Percentiles rank a stretch among this genome's conserved stretches.
phyloP scores from a whole-genome alignment of 2,329 filamentous ascomycete genomes.

The Fusarium ambrosium region DNA sequence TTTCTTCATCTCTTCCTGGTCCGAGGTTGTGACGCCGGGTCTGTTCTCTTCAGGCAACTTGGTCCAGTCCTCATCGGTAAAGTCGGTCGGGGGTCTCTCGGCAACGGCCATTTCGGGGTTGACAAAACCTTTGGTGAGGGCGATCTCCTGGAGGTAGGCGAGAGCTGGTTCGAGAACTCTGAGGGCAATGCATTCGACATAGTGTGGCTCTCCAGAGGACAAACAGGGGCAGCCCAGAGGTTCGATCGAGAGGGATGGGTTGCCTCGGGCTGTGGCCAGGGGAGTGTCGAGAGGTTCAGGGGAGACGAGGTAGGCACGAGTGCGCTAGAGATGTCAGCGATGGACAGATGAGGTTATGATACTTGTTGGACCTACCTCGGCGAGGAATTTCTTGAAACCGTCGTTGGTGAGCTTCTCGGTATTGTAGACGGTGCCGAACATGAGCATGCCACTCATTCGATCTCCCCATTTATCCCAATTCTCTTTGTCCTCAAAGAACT shows the following conservation, averaged over 20 bases:
- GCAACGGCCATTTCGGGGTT: conserved; percentile 57
- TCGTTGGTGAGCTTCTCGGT: conserved; percentile 56
- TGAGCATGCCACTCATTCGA: conserved; percentile 62
- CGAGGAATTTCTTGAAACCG: conserved; percentile 64
- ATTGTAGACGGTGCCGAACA: conserved; percentile 63
- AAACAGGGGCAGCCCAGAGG: conserved; percentile 75
- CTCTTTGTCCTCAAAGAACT: conserved; percentile 69
- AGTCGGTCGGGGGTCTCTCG: conserved; percentile 35
- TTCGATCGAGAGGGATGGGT: conserved; percentile 57
- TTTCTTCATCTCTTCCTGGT: conserved; percentile 40
- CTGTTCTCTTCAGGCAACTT: conserved; percentile 48
- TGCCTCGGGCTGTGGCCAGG: conserved; percentile 66
- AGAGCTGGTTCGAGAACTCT: conserved; percentile 67
- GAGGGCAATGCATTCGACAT: conserved; percentile 74
- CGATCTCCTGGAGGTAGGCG: conserved; percentile 72
- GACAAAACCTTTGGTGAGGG: conserved; percentile 53
- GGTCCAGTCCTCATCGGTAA: conserved; percentile 50
- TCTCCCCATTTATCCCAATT: conserved; percentile 62
- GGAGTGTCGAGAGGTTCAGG: conserved; percentile 64
- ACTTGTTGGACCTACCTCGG: conserved; percentile 57
- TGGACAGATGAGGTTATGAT: neutral
- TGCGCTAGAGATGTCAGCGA: conserved; percentile 58
- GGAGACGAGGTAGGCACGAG: conserved; percentile 72
- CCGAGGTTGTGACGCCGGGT: conserved; percentile 42
- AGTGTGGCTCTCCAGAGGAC: conserved; percentile 72